phyloP scores from a whole-genome alignment of 495 filamentous ascomycete species.

The Hypoxylon intermedium region DNA sequence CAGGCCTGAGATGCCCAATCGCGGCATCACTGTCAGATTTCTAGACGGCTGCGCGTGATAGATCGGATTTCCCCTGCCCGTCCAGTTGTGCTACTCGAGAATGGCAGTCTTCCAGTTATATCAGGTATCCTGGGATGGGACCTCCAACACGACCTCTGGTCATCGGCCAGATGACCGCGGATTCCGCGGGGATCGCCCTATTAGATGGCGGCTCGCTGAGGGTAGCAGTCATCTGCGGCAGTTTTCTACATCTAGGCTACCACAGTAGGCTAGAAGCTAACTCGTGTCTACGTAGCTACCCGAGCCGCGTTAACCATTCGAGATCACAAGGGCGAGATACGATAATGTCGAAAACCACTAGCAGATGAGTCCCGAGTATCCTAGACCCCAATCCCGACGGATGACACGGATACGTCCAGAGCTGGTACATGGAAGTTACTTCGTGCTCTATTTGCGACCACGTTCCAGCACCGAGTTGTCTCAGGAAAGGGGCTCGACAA shows the following conservation, averaged over 20 bases:
- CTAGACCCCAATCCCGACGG: slow-evolving; percentile 8
- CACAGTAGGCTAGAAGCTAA: slow-evolving; percentile 15
- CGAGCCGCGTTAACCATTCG: slow-evolving; percentile 26
- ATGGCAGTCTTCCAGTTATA: slow-evolving; percentile 17
- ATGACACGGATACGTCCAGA: slow-evolving; percentile 15
- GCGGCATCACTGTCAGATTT: slow-evolving; percentile 25
- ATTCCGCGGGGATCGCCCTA: slow-evolving; percentile 18
- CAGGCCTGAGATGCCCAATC: slow-evolving; percentile 24
- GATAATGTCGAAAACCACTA: slow-evolving; percentile 25
- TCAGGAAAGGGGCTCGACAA: slow-evolving; percentile 6
- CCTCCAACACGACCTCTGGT: slow-evolving; percentile 3
- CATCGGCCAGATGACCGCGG: slow-evolving; percentile 21
- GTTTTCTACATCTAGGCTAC: slow-evolving; percentile 9
- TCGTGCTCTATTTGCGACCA: slow-evolving; percentile 19
- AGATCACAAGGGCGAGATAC: slow-evolving; percentile 27
- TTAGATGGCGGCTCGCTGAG: slow-evolving; percentile 12
- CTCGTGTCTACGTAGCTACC: slow-evolving; percentile 31
- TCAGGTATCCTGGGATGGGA: slow-evolving; percentile 19
- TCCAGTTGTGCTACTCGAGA: slow-evolving; percentile 24
- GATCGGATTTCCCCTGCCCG: slow-evolving; percentile 22
- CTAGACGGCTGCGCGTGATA: slow-evolving; percentile 32
- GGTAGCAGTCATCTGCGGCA: slow-evolving; percentile 1
- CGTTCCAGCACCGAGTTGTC: slow-evolving; percentile 7
- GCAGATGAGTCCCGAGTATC: slow-evolving; percentile 22
- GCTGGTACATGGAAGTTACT: slow-evolving; percentile 29